Base-by-base conservation (phyloP, 2,329 filamentous ascomycete genomes). In the Cladophialophora chaetospira region DNA sequence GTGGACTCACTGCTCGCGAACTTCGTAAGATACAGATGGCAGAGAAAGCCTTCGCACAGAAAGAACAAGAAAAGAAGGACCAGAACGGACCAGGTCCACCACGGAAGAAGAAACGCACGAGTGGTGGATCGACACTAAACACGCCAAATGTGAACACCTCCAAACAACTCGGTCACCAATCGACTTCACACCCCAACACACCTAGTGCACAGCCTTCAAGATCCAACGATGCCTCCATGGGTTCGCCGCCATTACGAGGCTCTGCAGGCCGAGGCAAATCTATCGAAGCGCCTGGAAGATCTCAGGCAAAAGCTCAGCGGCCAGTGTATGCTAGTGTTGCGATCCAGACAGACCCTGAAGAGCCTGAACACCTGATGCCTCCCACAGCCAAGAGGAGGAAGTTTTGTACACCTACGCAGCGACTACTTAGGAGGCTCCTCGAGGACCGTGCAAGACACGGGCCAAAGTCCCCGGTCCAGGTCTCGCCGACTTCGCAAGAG, bases 1-100 rank as follows among this genome's bases (percentile, higher is more conserved):
- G 76, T 1, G 83, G 83, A 60, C 73, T 86, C 60, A 86, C 84
- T 1, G 83, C 82, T 59, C 78, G 84, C 4, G 84, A 87, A 63
- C 79, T 79, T 65, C 80, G 83, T 57, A 87, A 87, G 69, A 76
- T 87, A 44, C 81, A 82, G 52, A 82, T 83, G 53, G 80, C 82
- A 38, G 83, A 86, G 65, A 82, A 82, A 62, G 79, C 85, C 57
- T 86, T 86, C 60, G 79, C 83, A 61, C 79, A 83, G 64, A 74
- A 84, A 60, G 83, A 85, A 64, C 75, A 80, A 45, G 81, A 85
- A 58, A 80, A 82, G 63, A 76, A 79, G 55, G 74, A 76, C 36
- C 57, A 52, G 21, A 53, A 36, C 25, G 57, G 51, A 33, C 61
- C 66, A 13, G 61, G 66, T 28, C 79, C 78, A 53, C 79, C 75